phyloP scores from a whole-genome alignment of 164 flowering plant species.

The Macadamia tetraphylla region DNA sequence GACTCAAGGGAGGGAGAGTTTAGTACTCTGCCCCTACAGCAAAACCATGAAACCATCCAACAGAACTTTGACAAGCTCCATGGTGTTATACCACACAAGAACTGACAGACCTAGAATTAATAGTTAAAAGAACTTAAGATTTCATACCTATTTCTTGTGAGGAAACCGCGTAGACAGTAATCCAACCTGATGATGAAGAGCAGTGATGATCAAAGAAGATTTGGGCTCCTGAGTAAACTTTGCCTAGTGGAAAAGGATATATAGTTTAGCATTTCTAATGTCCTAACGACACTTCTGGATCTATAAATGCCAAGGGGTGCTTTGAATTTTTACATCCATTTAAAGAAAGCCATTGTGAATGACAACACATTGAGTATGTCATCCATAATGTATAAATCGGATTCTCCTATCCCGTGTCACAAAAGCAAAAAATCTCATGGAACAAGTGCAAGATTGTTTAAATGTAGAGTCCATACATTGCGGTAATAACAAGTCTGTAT shows the following conservation, averaged over 20 bases:
- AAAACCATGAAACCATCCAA: conserved; percentile 6
- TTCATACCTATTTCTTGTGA: conserved; percentile 12
- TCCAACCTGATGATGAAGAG: conserved; percentile 6
- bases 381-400: not conserved
- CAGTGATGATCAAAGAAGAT: conserved; percentile 3
- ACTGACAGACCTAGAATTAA: not conserved
- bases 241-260: conserved; percentile 15
- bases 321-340: not conserved
- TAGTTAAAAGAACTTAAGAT: conserved; percentile 1
- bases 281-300: conserved; percentile 6
- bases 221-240: conserved; percentile 10
- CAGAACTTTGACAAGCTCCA: conserved; percentile 1
- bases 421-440: not conserved
- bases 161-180: not conserved
- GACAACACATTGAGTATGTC: not conserved
- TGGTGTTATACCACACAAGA: not conserved
- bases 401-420: not conserved
- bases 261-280: conserved; percentile 10
- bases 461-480: conserved; percentile 1
- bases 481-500: not conserved
- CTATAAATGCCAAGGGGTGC: conserved; percentile 2
- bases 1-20: not conserved
- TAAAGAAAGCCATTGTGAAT: not conserved
- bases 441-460: conserved; percentile 2
- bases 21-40: not conserved